Conservation (phyloP, 129 eudicot genomes). For the Lactuca saligna region DNA sequence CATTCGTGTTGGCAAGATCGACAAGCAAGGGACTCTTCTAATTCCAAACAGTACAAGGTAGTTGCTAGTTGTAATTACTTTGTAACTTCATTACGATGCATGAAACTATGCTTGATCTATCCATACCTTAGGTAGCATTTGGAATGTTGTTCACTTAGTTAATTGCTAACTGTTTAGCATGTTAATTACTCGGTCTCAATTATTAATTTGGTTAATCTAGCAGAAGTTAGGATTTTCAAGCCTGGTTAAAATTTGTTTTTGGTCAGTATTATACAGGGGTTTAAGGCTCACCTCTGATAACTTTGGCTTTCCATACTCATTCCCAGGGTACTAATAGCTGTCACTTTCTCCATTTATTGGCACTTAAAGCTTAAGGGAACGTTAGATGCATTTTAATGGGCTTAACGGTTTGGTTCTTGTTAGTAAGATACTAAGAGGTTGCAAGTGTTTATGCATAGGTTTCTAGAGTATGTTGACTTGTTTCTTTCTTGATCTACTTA, state of each 20-base stretch:
- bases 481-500: conserved; percentile 1
- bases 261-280: not conserved
- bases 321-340: not conserved
- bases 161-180: not conserved
- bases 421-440: not conserved
- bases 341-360: not conserved
- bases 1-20: conserved; percentile 83
- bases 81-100: conserved; percentile 9
- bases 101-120: not conserved
- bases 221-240: not conserved
- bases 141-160: not conserved
- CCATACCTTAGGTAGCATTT: not conserved
- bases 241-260: not conserved
- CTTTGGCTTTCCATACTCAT: conserved; percentile 2
- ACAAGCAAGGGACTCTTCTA: conserved; percentile 68
- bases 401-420: not conserved
- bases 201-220: not conserved
- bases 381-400: conserved; percentile 8
- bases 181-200: not conserved
- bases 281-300: not conserved
- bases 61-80: conserved; percentile 14
- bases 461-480: not conserved
- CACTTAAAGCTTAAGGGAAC: not conserved
- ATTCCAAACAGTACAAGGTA: conserved; percentile 81
- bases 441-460: conserved; percentile 1